phyloP scores from a whole-genome alignment of 2,329 filamentous ascomycete genomes.

The Fusarium pseudonygamai region DNA sequence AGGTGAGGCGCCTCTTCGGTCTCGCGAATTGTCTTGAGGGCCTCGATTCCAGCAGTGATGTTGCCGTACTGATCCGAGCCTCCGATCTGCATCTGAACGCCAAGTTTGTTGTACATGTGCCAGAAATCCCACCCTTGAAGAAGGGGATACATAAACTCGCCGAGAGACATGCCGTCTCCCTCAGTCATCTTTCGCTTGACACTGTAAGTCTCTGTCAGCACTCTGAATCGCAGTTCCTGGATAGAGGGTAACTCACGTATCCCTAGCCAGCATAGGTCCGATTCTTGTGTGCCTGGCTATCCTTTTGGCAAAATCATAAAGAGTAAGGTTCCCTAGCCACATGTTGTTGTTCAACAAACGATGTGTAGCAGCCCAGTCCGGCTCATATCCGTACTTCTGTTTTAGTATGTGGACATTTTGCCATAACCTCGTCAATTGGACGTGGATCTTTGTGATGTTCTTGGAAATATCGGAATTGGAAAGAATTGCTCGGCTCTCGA shows the following conservation, averaged over 20 bases:
- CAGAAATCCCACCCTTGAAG: conserved; percentile 98
- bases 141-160: conserved; percentile 92
- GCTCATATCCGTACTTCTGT: conserved; percentile 69
- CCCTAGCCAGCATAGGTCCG: conserved; percentile 86
- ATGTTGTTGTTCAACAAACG: conserved; percentile 81
- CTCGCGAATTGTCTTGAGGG: conserved; percentile 78
- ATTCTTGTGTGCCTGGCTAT: conserved; percentile 80
- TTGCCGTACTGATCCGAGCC: conserved; percentile 98
- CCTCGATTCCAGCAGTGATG: conserved; percentile 88
- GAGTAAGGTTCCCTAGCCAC: conserved; percentile 79
- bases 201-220: conserved; percentile 43
- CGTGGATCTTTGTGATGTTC: conserved; percentile 75
- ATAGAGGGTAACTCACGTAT: conserved; percentile 71
- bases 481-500: conserved; percentile 67
- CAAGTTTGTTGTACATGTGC: conserved; percentile 75
- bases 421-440: conserved; percentile 78
- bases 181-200: conserved; percentile 86
- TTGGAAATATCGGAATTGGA: conserved; percentile 62
- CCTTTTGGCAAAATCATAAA: conserved; percentile 79
- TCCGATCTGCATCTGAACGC: conserved; percentile 87
- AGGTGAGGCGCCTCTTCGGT: conserved; percentile 58
- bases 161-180: conserved; percentile 91
- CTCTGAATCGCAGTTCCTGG: background rate
- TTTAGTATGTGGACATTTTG: conserved; percentile 74
- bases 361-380: conserved; percentile 72